Evolutionary conservation across 2,329 filamentous ascomycete genomes (phyloP).

Genomic region (Cladophialophora bantiana): DNA sequence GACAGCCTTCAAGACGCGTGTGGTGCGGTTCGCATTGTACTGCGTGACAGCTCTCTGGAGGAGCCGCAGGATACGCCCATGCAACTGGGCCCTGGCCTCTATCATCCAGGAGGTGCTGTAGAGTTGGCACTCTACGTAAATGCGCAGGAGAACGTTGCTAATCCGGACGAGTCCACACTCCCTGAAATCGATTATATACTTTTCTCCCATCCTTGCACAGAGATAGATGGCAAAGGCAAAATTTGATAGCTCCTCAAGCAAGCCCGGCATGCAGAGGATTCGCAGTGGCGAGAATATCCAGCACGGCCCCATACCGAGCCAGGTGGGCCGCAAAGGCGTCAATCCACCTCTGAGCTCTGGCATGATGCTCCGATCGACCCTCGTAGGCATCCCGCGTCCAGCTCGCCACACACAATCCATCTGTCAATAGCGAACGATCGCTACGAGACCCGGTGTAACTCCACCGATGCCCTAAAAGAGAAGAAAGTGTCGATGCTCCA

Average conservation of each 20-base stretch:
- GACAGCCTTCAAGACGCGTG: neutral
- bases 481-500: neutral
- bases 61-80: neutral
- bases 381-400: constrained; percentile 69
- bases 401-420: neutral
- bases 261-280: neutral
- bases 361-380: neutral
- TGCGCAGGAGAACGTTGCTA: neutral
- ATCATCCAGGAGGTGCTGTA: neutral
- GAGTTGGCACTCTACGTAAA: neutral
- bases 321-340: neutral
- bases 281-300: neutral
- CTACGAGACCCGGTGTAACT: neutral
- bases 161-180: neutral
- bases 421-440: neutral
- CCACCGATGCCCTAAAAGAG: neutral
- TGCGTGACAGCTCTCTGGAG: constrained; percentile 1
- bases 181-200: neutral
- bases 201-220: neutral
- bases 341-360: neutral
- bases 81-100: neutral
- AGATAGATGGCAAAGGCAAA: neutral
- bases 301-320: neutral
- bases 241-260: constrained; percentile 5
- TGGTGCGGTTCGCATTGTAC: neutral